phyloP scores from a whole-genome alignment of 2,329 filamentous ascomycete genomes.

The Tolypocladium nubicola region DNA sequence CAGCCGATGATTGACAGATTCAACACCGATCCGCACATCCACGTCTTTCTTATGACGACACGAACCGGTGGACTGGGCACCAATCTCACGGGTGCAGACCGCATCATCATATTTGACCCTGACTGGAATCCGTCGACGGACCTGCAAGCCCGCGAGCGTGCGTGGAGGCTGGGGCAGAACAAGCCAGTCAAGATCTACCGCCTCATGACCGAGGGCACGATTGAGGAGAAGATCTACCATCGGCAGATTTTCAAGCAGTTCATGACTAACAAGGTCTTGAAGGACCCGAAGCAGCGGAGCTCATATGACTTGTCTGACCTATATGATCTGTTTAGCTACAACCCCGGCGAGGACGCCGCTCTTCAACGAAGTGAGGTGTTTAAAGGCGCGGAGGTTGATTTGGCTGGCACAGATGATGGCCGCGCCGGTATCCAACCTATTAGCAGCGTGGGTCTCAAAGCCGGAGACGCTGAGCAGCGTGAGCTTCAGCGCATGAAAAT shows the following conservation, averaged over 20 bases:
- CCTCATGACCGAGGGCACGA: conserved; percentile 95
- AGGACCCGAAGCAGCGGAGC: conserved; percentile 85
- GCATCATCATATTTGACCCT: conserved; percentile 96
- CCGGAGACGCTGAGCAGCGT: conserved; percentile 20
- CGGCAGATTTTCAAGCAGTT: conserved; percentile 99
- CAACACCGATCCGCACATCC: conserved; percentile 67
- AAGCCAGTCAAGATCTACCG: conserved; percentile 92
- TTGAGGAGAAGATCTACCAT: conserved; percentile 98
- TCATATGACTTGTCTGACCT: conserved; percentile 84
- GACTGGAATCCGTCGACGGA: conserved; percentile 99
- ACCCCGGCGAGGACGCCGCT: conserved; percentile 37
- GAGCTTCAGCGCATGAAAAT: conserved; percentile 45
- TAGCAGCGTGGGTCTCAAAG: conserved; percentile 3
- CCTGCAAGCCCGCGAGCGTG: conserved; percentile 85
- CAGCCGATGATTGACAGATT: conserved; percentile 88
- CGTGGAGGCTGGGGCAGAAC: conserved; percentile 93
- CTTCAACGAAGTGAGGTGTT: conserved; percentile 84
- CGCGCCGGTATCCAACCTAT: not conserved
- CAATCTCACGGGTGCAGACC: conserved; percentile 87
- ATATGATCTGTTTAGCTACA: conserved; percentile 75
- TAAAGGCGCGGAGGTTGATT: conserved; percentile 65
- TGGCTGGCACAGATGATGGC: conserved; percentile 8
- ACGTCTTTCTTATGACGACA: conserved; percentile 89
- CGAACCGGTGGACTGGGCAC: conserved; percentile 91
- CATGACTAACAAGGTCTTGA: conserved; percentile 89